A percentile compares a stretch with the other conserved stretches of the same genome.
These are phyloP conservation scores for Fusarium scirpi DNA, from an alignment of 2,329 filamentous ascomycete genomes.

Conservation along the genomic window DNA sequence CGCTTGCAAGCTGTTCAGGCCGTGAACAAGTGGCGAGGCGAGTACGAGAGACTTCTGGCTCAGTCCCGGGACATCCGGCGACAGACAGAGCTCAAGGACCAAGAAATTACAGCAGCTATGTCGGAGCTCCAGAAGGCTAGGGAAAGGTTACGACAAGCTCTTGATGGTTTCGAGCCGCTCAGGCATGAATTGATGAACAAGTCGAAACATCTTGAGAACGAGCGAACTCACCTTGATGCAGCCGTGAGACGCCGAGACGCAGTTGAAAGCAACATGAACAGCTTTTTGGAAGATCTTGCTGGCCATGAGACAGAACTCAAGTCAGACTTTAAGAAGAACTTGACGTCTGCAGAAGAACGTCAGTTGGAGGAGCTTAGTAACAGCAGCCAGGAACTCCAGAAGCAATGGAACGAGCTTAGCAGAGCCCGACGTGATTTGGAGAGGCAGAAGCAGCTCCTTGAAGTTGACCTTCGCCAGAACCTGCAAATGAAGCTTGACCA, in stretches of 20 bases:
- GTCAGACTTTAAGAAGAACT: constrained; percentile 91
- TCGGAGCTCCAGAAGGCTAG: constrained; percentile 86
- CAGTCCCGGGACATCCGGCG: constrained; percentile 74
- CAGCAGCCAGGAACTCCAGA: constrained; percentile 78
- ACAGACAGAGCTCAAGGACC: constrained; percentile 82
- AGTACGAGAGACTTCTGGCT: constrained; percentile 75
- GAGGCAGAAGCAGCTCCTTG: constrained; percentile 82
- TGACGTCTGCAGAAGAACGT: constrained; percentile 84
- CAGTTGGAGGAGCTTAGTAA: constrained; percentile 78
- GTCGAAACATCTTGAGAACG: constrained; percentile 78
- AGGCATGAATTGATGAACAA: constrained; percentile 81
- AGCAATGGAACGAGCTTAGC: constrained; percentile 81
- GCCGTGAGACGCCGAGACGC: constrained; percentile 74
- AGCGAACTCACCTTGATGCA: constrained; percentile 78
- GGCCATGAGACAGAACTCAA: constrained; percentile 84
- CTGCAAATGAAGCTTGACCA: constrained; percentile 88
- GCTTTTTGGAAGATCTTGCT: constrained; percentile 78
- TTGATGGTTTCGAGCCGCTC: constrained; percentile 84
- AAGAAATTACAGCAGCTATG: constrained; percentile 88
- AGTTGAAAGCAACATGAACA: constrained; percentile 80
- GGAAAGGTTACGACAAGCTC: constrained; percentile 80
- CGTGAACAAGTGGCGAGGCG: constrained; percentile 78
- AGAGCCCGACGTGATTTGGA: constrained; percentile 81
- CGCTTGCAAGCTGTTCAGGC: constrained; percentile 86
- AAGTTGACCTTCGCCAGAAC: constrained; percentile 90